Evolutionary conservation across 495 filamentous ascomycete species (phyloP), one percentile per base, ranked within the genome.

Genomic region (Hypoxylon rickii): DNA sequence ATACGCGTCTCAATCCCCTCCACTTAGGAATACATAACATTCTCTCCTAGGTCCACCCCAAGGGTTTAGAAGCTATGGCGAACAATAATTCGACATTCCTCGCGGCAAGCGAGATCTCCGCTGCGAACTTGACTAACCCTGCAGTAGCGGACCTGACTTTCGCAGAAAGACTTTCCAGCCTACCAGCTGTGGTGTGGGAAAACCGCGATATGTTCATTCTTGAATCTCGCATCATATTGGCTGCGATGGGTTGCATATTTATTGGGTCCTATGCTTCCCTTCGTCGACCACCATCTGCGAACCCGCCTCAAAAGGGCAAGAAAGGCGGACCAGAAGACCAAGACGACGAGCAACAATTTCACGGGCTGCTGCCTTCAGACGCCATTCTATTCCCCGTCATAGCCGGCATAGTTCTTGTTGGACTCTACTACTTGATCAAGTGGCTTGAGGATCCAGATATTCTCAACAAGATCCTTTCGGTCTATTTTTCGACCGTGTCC

Each of bases 401-500:
- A 26, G 93, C 91, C 7, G 94, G 86, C 3, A 52, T 73, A 1
- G 83, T 86, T 0, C 82, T 98, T 7, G 78, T 86, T 21, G 86
- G 84, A 0, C 78, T 98, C 10, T 97, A 97, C 72, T 83, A 92
- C 63, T 77, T 96, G 44, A 90, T 97, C 67, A 90, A 95, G 63
- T 95, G 86, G 80, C 79, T 96, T 19, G 80, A 94, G 58, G 89
- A 96, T 63, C 85, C 93, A 0, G 76, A 83, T 7, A 72, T 94
- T 7, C 63, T 98, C 61, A 97, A 93, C 73, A 89, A 87, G 73
- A 82, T 95, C 15, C 73, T 98, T 10, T 86, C 87, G 29, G 86
- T 80, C 63, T 97, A 98, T 73, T 90, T 96, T 70, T 90, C 89
- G 1, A 66, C 80, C 36, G 84, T 94, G 71, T 89, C 90, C 0